These are phyloP conservation scores for Taiwanofungus camphoratus DNA, from an alignment of 1,284 basidiomycete species.

Conservation along the genomic window DNA sequence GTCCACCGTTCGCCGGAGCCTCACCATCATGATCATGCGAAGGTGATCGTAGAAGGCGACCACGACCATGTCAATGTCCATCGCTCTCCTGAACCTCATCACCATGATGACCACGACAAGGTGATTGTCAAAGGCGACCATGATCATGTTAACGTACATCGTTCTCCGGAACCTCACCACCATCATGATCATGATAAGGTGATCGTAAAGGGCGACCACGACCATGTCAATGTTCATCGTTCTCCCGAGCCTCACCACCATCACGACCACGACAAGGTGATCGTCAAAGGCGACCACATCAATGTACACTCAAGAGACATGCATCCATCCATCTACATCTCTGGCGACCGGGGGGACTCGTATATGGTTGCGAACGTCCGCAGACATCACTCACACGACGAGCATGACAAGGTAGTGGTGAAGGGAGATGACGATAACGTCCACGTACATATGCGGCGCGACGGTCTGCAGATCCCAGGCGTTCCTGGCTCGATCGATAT, in stretches of 20 bases:
- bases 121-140: constrained; percentile 10
- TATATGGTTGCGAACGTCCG: constrained; percentile 15
- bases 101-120: constrained; percentile 13
- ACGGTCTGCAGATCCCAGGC: constrained; percentile 14
- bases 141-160: constrained; percentile 17
- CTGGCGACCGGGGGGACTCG: constrained; percentile 15
- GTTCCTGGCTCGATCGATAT: constrained; percentile 44
- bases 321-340: constrained; percentile 11
- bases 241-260: constrained; percentile 11
- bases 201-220: constrained; percentile 18
- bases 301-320: constrained; percentile 8
- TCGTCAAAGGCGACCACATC: constrained; percentile 20
- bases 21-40: constrained; percentile 13
- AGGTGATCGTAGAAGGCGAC: constrained; percentile 17
- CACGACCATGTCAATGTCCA: constrained; percentile 18
- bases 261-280: constrained; percentile 11
- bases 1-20: constrained; percentile 12
- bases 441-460: constrained; percentile 15
- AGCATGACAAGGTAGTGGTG: constrained; percentile 9
- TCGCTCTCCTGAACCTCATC: constrained; percentile 13
- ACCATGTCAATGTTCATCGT: constrained; percentile 17
- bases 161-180: constrained; percentile 11
- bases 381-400: not conserved
- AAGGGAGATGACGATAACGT: constrained; percentile 11
- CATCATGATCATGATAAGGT: constrained; percentile 16